Evolutionary conservation across 306 rosid species (phyloP).

Genomic region (Astragalus membranaceus): DNA sequence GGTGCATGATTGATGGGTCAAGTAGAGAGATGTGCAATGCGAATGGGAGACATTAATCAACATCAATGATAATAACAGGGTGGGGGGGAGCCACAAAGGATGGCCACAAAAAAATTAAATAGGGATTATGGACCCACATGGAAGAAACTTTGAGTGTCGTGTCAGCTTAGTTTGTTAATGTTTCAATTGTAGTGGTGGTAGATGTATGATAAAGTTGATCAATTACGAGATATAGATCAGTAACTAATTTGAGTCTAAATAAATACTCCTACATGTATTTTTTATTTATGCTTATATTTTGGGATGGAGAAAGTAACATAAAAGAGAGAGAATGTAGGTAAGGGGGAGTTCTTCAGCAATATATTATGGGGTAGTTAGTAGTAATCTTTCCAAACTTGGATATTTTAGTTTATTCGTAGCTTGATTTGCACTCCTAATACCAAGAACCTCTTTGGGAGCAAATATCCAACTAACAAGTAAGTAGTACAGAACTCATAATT

Average conservation of each 20-base stretch:
- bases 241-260: too few relatives aligned
- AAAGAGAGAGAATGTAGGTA: background rate
- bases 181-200: background rate
- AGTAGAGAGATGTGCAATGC: background rate
- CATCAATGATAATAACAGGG: too few relatives aligned
- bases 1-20: slow-evolving; percentile 31
- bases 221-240: background rate
- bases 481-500: slow-evolving; percentile 5
- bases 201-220: background rate
- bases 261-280: too few relatives aligned
- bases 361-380: background rate
- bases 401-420: slow-evolving; percentile 29
- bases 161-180: background rate
- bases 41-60: background rate
- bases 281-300: too few relatives aligned
- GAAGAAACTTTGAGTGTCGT: background rate
- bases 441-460: slow-evolving; percentile 10
- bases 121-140: background rate
- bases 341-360: background rate
- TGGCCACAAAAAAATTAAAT: background rate
- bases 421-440: slow-evolving; percentile 33
- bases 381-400: background rate
- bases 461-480: too few relatives aligned
- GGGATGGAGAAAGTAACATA: too few relatives aligned
- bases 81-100: background rate